Conservation (phyloP, 441 rosid species). For the Gossypium trilobum region DNA sequence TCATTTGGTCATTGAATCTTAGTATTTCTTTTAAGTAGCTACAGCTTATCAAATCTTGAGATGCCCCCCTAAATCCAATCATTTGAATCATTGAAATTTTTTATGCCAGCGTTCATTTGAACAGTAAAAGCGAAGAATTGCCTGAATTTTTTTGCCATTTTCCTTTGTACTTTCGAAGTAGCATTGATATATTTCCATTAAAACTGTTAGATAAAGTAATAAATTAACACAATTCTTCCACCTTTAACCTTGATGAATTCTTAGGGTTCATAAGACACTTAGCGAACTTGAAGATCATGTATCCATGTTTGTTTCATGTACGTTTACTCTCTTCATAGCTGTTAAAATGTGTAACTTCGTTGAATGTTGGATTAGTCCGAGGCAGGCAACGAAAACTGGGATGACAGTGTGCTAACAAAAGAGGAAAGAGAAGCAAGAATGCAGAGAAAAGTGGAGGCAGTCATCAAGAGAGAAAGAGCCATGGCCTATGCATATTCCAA, state of each 20-base stretch:
- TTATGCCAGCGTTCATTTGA: too few relatives aligned
- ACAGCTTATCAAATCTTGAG: neutral
- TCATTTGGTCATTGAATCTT: neutral
- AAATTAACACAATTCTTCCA: too few relatives aligned
- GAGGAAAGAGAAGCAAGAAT: slow-evolving; percentile 64
- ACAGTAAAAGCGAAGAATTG: too few relatives aligned
- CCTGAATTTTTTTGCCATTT: too few relatives aligned
- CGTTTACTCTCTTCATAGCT: neutral
- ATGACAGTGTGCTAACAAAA: slow-evolving; percentile 67
- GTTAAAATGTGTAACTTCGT: slow-evolving; percentile 7
- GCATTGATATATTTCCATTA: too few relatives aligned
- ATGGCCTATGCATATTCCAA: slow-evolving; percentile 81
- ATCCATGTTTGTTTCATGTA: neutral
- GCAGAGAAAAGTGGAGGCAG: slow-evolving; percentile 68
- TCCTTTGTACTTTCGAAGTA: too few relatives aligned
- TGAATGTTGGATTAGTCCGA: slow-evolving; percentile 36
- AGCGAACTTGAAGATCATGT: neutral
- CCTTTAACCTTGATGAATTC: too few relatives aligned
- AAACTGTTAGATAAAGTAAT: too few relatives aligned
- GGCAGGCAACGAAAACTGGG: slow-evolving; percentile 68
- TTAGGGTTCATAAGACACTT: neutral
- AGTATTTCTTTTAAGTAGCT: neutral
- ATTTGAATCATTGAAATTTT: too few relatives aligned
- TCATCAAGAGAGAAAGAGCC: slow-evolving; percentile 72
- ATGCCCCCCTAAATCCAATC: neutral